Evolutionary conservation across 2,329 filamentous ascomycete genomes (phyloP).

Genomic region (Penicillium sp.): DNA sequence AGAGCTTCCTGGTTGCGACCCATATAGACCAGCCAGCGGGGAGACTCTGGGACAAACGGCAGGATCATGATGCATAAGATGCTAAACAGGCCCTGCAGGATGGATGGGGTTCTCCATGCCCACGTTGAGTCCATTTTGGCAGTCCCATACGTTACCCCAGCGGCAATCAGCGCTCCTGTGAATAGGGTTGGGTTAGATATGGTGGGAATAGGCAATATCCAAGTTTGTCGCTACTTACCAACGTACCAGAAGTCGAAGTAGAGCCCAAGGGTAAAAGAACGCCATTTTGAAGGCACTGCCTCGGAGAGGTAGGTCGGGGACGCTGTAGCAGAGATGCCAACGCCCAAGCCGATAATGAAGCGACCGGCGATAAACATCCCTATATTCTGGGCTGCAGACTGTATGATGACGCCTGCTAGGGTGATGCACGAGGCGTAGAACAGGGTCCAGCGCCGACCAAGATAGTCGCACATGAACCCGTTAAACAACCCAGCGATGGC

Average conservation of each 20-base stretch:
- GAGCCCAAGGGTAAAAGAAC: background rate
- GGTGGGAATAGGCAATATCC: no score
- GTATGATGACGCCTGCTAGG: constrained; percentile 47
- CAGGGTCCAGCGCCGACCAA: constrained; percentile 47
- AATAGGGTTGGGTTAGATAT: background rate
- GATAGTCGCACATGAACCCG: constrained; percentile 32
- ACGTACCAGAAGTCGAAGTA: background rate
- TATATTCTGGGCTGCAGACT: constrained; percentile 51
- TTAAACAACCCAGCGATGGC: background rate
- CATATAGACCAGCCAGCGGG: constrained; percentile 48
- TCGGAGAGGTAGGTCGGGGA: background rate
- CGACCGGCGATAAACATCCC: constrained; percentile 53
- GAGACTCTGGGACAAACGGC: constrained; percentile 42
- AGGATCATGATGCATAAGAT: constrained; percentile 7
- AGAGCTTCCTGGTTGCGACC: constrained; percentile 45
- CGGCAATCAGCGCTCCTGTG: constrained; percentile 45
- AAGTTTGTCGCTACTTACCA: background rate
- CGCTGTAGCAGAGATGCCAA: constrained; percentile 35
- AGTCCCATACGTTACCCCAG: constrained; percentile 49
- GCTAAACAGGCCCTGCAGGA: constrained; percentile 42
- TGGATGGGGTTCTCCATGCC: constrained; percentile 48
- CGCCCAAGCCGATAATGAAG: constrained; percentile 51
- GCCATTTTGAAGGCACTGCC: background rate
- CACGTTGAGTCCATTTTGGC: constrained; percentile 45
- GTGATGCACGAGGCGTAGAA: constrained; percentile 44